Evolutionary conservation across 2,329 filamentous ascomycete species (phyloP).

Genomic region (Cladosporium sp.): DNA sequence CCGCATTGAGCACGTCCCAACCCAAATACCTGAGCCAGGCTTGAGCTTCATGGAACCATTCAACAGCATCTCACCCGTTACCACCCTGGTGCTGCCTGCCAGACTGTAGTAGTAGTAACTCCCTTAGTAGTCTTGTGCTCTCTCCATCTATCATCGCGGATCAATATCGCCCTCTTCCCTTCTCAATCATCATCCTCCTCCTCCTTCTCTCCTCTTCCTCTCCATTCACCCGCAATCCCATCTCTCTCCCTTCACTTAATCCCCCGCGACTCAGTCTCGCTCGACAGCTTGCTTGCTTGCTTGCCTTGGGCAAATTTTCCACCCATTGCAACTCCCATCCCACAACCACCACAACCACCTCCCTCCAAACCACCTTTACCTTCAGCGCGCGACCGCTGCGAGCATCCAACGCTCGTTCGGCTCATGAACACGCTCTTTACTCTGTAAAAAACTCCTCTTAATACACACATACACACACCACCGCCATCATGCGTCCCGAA

Average conservation of each 20-base stretch:
- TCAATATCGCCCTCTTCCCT: neutral
- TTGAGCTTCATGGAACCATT: neutral
- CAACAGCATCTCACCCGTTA: neutral
- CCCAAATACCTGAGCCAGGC: no score
- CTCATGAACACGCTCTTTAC: conserved; percentile 19
- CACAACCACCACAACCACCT: conserved; percentile 17
- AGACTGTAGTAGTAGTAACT: no score
- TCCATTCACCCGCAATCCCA: no score
- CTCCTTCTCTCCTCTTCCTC: conserved; percentile 6
- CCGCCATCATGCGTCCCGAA: conserved; percentile 77
- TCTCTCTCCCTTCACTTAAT: conserved; percentile 5
- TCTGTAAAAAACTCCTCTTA: conserved; percentile 16
- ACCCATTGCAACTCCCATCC: conserved; percentile 10
- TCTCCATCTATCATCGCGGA: no score
- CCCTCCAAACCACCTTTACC: conserved; percentile 12
- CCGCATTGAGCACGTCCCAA: no score
- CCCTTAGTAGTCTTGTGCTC: no score
- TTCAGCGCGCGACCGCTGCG: no score
- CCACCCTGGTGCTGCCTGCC: no score
- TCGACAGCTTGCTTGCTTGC: no score
- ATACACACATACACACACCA: conserved; percentile 11
- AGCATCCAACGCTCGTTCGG: neutral
- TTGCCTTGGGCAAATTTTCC: conserved; percentile 14
- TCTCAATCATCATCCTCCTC: conserved; percentile 4
- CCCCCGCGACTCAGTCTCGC: neutral